These are phyloP conservation scores for Auricularia sp. DNA, from an alignment of 768 basidiomycete species.

Conservation along the genomic window DNA sequence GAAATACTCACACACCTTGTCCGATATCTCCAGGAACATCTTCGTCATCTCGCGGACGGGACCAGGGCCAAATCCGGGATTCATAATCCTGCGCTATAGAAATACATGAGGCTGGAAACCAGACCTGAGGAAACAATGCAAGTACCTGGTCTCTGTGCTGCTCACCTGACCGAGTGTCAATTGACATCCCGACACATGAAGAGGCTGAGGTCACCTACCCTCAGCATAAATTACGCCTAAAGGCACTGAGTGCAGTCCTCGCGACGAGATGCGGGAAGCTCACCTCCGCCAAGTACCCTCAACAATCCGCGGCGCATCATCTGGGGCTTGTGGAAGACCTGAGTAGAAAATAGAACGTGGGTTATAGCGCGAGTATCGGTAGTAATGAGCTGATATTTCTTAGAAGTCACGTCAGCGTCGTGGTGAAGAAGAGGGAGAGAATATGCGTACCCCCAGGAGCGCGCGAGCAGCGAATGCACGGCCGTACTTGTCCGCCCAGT, in stretches of 20 bases:
- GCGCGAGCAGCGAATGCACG: no score
- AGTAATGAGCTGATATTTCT: background rate
- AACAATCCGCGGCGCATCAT: background rate
- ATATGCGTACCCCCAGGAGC: no score
- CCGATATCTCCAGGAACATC: background rate
- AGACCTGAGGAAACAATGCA: background rate
- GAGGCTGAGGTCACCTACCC: background rate
- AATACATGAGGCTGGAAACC: background rate
- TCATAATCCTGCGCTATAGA: background rate
- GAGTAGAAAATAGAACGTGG: background rate
- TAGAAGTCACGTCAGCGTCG: background rate
- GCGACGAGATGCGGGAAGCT: background rate
- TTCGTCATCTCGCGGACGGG: background rate
- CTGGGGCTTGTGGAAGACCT: background rate
- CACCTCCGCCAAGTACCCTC: background rate
- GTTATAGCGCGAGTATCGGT: background rate
- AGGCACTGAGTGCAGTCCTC: background rate
- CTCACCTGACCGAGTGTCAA: background rate
- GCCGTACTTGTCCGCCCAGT: no score
- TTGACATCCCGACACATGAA: background rate
- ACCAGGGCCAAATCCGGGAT: background rate
- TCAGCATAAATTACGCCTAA: background rate
- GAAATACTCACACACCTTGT: background rate
- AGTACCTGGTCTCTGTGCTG: background rate
- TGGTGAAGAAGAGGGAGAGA: no score